Evolutionary conservation across 805 yeast genomes (phyloP), one percentile per base, ranked within the genome.

Genomic region (Saturnispora bothae): DNA sequence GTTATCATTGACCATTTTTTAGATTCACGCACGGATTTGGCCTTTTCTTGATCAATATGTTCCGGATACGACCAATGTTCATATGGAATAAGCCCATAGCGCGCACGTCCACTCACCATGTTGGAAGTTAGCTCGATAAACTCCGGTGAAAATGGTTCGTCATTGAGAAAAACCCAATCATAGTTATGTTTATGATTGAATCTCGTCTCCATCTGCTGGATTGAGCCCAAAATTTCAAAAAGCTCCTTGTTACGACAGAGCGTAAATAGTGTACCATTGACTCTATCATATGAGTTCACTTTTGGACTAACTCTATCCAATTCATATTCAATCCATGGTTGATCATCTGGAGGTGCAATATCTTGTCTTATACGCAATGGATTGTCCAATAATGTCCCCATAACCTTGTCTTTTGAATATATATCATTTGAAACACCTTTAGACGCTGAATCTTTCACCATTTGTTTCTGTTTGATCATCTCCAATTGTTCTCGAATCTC

Each of bases 181-280:
- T 68, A 67, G 40, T 62, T 53, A 40, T 37, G 59, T 3, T 53
- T 46, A 10, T 44, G 21, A 46, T 68, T 67, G 53, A 64, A 68
- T 23, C 73, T 48, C 31, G 54, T 57, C 40, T 66, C 66, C 14
- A 65, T 43, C 33, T 57, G 54, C 39, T 61, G 60, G 22, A 68
- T 57, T 7, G 73, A 64, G 31, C 54, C 59, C 12, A 69, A 41
- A 40, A 68, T 58, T n/a, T 54, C 61, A 41, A 46, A 61, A 4
- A 66, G 28, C 30, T 69, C 73, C 13, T 44, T 41, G 47, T 68
- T 68, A 35, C 71, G 49, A 43, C 69, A 68, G 14, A 69, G 50
- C 13, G 69, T 57, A 31, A 68, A 71, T 48, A 83, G 65, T 0
- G 84, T 74, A 4, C 86, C 92, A 45, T 73, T 84, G 20, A 81